phyloP scores from a whole-genome alignment of 805 yeast species.

The Tetrapisispora nanseiensis region DNA sequence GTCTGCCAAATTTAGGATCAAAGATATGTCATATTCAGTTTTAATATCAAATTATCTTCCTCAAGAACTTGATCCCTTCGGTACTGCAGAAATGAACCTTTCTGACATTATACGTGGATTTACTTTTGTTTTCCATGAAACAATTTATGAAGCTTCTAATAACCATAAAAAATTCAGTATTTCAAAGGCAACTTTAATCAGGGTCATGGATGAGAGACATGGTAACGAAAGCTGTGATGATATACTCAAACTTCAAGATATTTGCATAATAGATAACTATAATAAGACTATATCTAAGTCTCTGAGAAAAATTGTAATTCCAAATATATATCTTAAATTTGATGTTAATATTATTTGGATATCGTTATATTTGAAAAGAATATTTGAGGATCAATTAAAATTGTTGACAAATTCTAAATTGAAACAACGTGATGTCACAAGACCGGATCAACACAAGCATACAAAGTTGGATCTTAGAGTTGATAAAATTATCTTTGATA shows the following conservation, averaged over 20 bases:
- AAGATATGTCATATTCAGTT: constrained; percentile 18
- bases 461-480: background rate
- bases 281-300: background rate
- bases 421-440: background rate
- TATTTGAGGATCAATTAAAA: background rate
- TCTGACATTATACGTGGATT: constrained; percentile 20
- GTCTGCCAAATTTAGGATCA: constrained; percentile 19
- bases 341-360: constrained; percentile 28
- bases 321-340: constrained; percentile 17
- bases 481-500: constrained; percentile 18
- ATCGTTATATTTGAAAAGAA: constrained; percentile 8
- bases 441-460: background rate
- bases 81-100: constrained; percentile 11
- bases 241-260: constrained; percentile 11
- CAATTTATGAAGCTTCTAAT: constrained; percentile 8
- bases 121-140: constrained; percentile 15
- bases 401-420: background rate
- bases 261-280: constrained; percentile 4
- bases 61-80: constrained; percentile 17
- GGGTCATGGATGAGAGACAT: constrained; percentile 17
- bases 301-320: constrained; percentile 6
- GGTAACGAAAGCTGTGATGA: constrained; percentile 9
- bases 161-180: constrained; percentile 9
- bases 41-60: constrained; percentile 18
- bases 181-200: constrained; percentile 11